A percentile compares a stretch with the other conserved stretches of the same genome.
These are phyloP conservation scores for Adenanthera pavonina DNA, from an alignment of 306 rosid species.

Conservation along the genomic window DNA sequence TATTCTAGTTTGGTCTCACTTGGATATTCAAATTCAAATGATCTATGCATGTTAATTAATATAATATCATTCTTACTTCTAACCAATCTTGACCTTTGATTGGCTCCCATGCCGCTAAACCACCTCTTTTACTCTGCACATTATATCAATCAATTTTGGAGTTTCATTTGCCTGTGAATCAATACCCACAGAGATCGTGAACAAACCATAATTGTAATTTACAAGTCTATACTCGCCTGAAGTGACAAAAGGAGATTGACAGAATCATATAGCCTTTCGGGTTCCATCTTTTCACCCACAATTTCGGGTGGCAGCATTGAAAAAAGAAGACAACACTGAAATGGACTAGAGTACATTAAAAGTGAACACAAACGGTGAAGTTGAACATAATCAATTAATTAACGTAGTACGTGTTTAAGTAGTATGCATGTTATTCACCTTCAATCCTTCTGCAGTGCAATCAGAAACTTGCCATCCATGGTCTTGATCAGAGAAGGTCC, in stretches of 20 bases:
- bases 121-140: slow-evolving; percentile 76
- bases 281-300: slow-evolving; percentile 75
- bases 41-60: no score
- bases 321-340: slow-evolving; percentile 70
- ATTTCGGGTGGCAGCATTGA: slow-evolving; percentile 62
- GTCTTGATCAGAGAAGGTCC: slow-evolving; percentile 84
- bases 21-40: neutral
- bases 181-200: neutral
- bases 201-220: no score
- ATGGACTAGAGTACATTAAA: neutral
- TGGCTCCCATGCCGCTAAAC: slow-evolving; percentile 79
- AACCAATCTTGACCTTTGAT: slow-evolving; percentile 66
- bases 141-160: no score
- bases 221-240: slow-evolving; percentile 48
- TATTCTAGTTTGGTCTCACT: no score
- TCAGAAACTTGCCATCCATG: slow-evolving; percentile 91
- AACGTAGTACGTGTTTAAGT: neutral
- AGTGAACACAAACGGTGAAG: neutral
- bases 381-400: neutral
- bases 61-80: slow-evolving; percentile 56
- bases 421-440: slow-evolving; percentile 43
- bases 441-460: slow-evolving; percentile 76
- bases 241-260: slow-evolving; percentile 71
- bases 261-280: slow-evolving; percentile 61
- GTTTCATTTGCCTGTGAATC: no score